Evolutionary conservation across 805 yeast species (phyloP).

Genomic region (Suhomyces sp.): DNA sequence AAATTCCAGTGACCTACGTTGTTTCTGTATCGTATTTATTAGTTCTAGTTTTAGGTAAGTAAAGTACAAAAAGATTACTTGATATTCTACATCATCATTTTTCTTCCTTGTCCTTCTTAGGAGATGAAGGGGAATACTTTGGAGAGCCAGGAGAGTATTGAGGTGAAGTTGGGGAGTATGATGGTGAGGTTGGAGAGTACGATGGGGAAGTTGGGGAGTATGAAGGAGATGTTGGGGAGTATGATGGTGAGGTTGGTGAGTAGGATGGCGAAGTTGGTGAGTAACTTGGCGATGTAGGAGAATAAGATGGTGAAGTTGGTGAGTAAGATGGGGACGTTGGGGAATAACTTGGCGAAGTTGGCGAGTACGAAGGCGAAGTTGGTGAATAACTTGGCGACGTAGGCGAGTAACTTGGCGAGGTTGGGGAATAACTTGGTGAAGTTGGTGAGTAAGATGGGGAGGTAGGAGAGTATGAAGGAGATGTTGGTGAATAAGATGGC

Average conservation of each 20-base stretch:
- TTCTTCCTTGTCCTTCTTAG: constrained; percentile 24
- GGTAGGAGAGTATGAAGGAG: constrained; percentile 78
- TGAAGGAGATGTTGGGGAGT: constrained; percentile 21
- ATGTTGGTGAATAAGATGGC: constrained; percentile 66
- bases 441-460: constrained; percentile 74
- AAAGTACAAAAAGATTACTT: background rate
- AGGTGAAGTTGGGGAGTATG: constrained; percentile 48
- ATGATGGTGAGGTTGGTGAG: constrained; percentile 23
- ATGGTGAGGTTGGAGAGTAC: constrained; percentile 58
- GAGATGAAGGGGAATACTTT: constrained; percentile 43
- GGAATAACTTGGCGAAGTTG: constrained; percentile 27
- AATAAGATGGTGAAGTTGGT: constrained; percentile 25
- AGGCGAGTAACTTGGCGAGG: constrained; percentile 63
- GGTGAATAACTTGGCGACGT: constrained; percentile 73
- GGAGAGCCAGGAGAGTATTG: constrained; percentile 47
- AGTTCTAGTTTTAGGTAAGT: background rate
- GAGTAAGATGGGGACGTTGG: constrained; percentile 27
- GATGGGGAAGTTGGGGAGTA: constrained; percentile 39
- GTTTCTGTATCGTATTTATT: background rate
- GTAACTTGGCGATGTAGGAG: constrained; percentile 25
- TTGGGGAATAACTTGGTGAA: constrained; percentile 66
- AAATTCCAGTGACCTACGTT: background rate
- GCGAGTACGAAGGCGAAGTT: constrained; percentile 35
- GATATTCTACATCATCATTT: constrained; percentile 1
- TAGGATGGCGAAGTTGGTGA: constrained; percentile 25